A percentile compares a stretch with the other conserved stretches of the same genome.
These are phyloP conservation scores for Herpetomonas tarakana DNA, from an alignment of 208 protist species.

Conservation along the genomic window DNA sequence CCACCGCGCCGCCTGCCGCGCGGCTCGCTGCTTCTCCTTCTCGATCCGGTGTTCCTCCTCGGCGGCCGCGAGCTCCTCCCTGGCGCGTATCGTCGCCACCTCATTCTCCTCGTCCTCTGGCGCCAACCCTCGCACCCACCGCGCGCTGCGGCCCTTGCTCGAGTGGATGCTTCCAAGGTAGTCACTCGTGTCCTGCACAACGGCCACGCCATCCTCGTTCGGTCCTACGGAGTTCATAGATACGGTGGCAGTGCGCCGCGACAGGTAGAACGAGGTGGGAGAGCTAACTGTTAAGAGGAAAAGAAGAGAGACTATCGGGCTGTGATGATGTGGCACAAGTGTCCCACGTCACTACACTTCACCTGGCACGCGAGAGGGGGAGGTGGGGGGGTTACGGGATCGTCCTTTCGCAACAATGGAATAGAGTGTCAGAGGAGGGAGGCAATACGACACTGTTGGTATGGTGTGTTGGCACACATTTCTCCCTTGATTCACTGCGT, in stretches of 20 bases:
- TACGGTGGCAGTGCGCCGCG: too few relatives aligned
- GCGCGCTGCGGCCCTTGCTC: slow-evolving; percentile 40
- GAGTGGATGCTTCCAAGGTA: slow-evolving; percentile 40
- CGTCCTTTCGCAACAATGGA: too few relatives aligned
- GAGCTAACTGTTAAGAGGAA: slow-evolving; percentile 8
- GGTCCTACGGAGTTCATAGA: too few relatives aligned
- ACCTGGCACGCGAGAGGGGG: too few relatives aligned
- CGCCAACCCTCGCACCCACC: slow-evolving; percentile 73
- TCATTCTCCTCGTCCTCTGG: slow-evolving; percentile 35
- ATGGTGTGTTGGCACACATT: too few relatives aligned
- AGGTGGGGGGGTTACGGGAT: too few relatives aligned
- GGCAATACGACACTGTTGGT: too few relatives aligned
- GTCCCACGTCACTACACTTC: too few relatives aligned
- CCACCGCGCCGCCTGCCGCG: slow-evolving; percentile 15
- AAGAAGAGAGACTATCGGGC: slow-evolving; percentile 9
- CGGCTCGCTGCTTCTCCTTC: not conserved
- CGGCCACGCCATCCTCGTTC: slow-evolving; percentile 26
- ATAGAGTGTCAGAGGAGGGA: too few relatives aligned
- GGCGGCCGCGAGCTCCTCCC: slow-evolving; percentile 21
- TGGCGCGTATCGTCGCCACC: slow-evolving; percentile 8
- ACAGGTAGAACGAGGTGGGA: too few relatives aligned
- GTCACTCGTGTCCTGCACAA: slow-evolving; percentile 57
- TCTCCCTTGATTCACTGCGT: too few relatives aligned
- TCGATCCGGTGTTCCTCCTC: slow-evolving; percentile 2
- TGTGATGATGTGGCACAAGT: slow-evolving; percentile 1